These are phyloP conservation scores for Aspergillus tanneri DNA, from an alignment of 2,329 filamentous ascomycete genomes.

Conservation along the genomic window DNA sequence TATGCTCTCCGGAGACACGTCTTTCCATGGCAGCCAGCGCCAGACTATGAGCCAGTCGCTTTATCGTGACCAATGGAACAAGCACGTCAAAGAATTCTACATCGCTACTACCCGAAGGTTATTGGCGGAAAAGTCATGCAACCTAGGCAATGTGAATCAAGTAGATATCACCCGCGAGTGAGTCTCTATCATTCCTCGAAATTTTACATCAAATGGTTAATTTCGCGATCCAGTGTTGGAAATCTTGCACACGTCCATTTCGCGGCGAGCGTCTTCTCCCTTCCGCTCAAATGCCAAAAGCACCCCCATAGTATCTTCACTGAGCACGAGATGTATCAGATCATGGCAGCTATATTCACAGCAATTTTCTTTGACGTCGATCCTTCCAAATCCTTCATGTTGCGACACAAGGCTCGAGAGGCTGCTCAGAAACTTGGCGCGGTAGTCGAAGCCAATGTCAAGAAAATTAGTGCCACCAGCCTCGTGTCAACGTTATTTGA, in stretches of 20 bases:
- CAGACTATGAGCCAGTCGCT: conserved; percentile 59
- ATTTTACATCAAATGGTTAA: conserved; percentile 7
- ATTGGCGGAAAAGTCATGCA: conserved; percentile 64
- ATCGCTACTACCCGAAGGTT: conserved; percentile 61
- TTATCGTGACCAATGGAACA: conserved; percentile 61
- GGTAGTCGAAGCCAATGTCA: conserved; percentile 64
- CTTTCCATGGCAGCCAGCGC: too few species aligned
- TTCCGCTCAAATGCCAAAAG: conserved; percentile 56
- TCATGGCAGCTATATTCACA: conserved; percentile 65
- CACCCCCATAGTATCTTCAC: conserved; percentile 54
- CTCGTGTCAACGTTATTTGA: conserved; percentile 55
- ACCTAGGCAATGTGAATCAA: conserved; percentile 61
- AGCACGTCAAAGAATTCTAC: conserved; percentile 66
- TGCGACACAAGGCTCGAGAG: conserved; percentile 59
- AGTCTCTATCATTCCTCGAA: conserved; percentile 15
- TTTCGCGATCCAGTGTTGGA: conserved; percentile 39
- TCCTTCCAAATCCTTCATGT: conserved; percentile 63
- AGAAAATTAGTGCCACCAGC: conserved; percentile 56
- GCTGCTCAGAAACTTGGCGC: conserved; percentile 60
- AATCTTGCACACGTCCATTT: conserved; percentile 58
- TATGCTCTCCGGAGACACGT: too few species aligned
- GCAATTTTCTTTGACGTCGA: conserved; percentile 67
- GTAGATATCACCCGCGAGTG: conserved; percentile 66
- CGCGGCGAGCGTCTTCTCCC: conserved; percentile 53
- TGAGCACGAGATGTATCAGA: conserved; percentile 58